Evolutionary conservation across 2,329 filamentous ascomycete genomes (phyloP).

Genomic region (Sphaceloma murrayae): DNA sequence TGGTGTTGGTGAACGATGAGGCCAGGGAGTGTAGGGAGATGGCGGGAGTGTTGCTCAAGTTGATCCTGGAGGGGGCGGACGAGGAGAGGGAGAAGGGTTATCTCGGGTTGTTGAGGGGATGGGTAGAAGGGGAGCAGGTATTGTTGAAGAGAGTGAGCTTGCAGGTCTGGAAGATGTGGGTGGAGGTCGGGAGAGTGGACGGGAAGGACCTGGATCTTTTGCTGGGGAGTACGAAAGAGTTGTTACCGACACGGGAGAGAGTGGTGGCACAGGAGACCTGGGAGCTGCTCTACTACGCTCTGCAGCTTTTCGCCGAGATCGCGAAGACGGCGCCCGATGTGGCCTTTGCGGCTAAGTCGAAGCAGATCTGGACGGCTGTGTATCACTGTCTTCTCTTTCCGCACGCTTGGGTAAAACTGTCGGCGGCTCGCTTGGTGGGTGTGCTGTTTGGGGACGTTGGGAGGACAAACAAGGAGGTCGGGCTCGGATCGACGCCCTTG

Average conservation of each 20-base stretch:
- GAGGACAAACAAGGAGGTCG: constrained; percentile 44
- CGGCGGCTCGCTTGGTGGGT: constrained; percentile 62
- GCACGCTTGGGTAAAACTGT: constrained; percentile 65
- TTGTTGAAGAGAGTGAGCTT: constrained; percentile 64
- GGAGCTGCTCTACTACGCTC: constrained; percentile 63
- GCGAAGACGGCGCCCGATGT: constrained; percentile 55
- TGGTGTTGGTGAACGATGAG: constrained; percentile 81
- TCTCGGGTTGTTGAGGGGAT: constrained; percentile 56
- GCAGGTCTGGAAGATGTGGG: constrained; percentile 73
- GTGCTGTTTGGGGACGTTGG: constrained; percentile 75
- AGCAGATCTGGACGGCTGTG: constrained; percentile 61
- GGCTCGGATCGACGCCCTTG: constrained; percentile 51
- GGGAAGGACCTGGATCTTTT: constrained; percentile 59
- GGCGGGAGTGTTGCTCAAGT: constrained; percentile 68
- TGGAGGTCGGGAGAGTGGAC: constrained; percentile 56
- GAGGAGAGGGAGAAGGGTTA: constrained; percentile 62
- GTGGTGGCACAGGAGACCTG: constrained; percentile 50
- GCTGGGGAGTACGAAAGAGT: constrained; percentile 27
- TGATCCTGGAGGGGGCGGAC: constrained; percentile 70
- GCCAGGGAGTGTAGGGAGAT: constrained; percentile 75
- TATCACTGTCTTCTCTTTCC: constrained; percentile 55
- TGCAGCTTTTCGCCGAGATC: constrained; percentile 60
- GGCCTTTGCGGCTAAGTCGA: constrained; percentile 51
- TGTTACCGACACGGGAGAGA: constrained; percentile 44
- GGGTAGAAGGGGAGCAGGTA: constrained; percentile 65